Evolutionary conservation across 1,284 basidiomycete genomes (phyloP), one percentile per base, ranked within the genome.

Genomic region (Malassezia arunalokei): DNA sequence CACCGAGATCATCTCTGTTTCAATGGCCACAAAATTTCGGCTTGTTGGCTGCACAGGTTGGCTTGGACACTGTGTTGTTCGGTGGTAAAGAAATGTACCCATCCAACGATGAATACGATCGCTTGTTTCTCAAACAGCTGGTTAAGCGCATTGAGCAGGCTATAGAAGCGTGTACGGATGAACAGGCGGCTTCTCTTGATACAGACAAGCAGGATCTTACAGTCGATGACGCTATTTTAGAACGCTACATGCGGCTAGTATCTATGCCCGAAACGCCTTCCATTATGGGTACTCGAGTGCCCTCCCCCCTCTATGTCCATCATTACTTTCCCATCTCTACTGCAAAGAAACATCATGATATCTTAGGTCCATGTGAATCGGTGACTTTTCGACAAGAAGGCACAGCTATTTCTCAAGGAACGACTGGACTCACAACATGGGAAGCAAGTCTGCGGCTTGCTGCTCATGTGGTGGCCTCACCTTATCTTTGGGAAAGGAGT

Each of bases 341-440:
- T 20, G 32, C 8, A 5, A 5, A 12, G n/a, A 3, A 8, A 3
- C 43, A 6, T 11, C 47, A 50, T 41, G n/a, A 24, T 1, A 12
- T 60, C 9, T 30, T 60, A 0, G 47, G 49, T 1, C 24, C 30
- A 2, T 54, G 40, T 17, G 44, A 35, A 9, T 24, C 14, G 12
- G 41, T 62, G n/a, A 8, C n/a, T 2, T 33, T 60, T 17, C 32
- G 39, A 9, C 58, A 62, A 41, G 59, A 62, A 32, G 54, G 43
- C 4, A 31, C 49, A 3, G 41, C 52, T 11, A 60, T 62, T n/a
- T 52, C 58, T 1, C 40, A 54, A 32, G 59, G 59, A 4, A 62
- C 59, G 1, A 62, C 59, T 6, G 59, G 59, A 1, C 42, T 62
- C 8, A 51, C 57, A 30, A 62, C 59, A 15, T 62, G 58, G 58